Percentiles rank a stretch among this genome's conserved stretches.
Conservation (phyloP, 1,139 yeast species). For the Pneumocystis murina region DNA sequence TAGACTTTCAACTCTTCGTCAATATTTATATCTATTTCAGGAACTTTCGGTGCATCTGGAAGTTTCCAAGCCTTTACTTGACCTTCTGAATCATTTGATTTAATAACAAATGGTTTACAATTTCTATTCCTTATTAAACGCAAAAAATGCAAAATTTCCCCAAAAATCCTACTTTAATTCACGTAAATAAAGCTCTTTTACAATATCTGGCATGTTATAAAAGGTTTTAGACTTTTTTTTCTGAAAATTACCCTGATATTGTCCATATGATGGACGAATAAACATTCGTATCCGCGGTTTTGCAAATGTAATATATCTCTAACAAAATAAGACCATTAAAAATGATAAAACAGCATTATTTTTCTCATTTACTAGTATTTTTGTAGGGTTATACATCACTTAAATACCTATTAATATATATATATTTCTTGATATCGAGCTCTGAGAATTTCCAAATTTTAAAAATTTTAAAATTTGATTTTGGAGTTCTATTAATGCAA, state of each 20-base stretch:
- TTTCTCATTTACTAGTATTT: background rate
- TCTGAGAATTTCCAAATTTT: no score
- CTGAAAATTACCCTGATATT: background rate
- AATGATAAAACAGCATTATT: background rate
- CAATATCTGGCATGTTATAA: slow-evolving; percentile 32
- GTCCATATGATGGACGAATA: background rate
- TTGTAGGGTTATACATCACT: background rate
- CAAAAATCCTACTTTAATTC: slow-evolving; percentile 41
- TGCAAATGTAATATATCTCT: background rate
- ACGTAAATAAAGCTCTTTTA: slow-evolving; percentile 74
- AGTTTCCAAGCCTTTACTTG: slow-evolving; percentile 39
- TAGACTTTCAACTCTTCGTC: slow-evolving; percentile 62
- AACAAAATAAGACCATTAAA: background rate
- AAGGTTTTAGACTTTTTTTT: background rate
- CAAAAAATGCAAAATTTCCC: background rate
- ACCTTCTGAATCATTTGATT: slow-evolving; percentile 61
- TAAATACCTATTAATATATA: no score
- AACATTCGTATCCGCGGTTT: background rate
- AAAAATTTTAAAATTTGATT: no score
- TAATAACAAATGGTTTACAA: slow-evolving; percentile 68
- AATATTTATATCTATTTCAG: slow-evolving; percentile 62
- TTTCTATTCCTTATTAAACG: slow-evolving; percentile 20
- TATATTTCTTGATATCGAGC: no score
- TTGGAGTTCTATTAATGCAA: no score
- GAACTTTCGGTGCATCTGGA: slow-evolving; percentile 61